phyloP scores from a whole-genome alignment of 805 yeast species.

The Danielozyma ontarioensis region DNA sequence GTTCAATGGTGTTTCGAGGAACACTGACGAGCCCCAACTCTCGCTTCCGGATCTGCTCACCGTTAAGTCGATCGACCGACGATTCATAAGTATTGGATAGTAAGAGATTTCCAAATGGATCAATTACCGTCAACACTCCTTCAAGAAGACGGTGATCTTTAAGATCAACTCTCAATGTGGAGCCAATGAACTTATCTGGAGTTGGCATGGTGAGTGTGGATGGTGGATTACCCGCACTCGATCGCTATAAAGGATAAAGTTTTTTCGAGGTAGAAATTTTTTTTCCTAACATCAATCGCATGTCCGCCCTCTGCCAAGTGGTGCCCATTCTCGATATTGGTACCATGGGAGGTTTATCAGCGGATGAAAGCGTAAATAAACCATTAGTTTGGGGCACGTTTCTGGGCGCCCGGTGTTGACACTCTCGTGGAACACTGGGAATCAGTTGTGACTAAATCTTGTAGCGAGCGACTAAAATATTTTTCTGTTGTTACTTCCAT shows the following conservation, averaged over 20 bases:
- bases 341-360: constrained; percentile 21
- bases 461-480: not conserved
- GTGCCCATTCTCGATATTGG: constrained; percentile 6
- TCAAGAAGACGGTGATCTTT: constrained; percentile 28
- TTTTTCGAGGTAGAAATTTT: too few relatives aligned
- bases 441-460: constrained; percentile 40
- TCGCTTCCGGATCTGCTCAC: constrained; percentile 14
- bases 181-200: constrained; percentile 27
- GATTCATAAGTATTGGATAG: constrained; percentile 31
- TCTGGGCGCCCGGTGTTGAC: constrained; percentile 45
- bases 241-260: too few relatives aligned
- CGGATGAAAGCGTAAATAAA: constrained; percentile 34
- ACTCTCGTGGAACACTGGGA: constrained; percentile 36
- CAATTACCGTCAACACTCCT: constrained; percentile 36
- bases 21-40: constrained; percentile 23
- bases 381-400: constrained; percentile 38
- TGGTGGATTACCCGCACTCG: too few relatives aligned
- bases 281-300: constrained; percentile 35
- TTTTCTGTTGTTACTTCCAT: not conserved
- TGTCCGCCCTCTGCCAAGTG: constrained; percentile 24
- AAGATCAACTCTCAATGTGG: constrained; percentile 20
- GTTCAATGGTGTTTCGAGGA: constrained; percentile 13
- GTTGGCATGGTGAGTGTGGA: too few relatives aligned
- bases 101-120: constrained; percentile 39
- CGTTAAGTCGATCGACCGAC: constrained; percentile 20